Percentiles rank a stretch among this genome's conserved stretches.
phyloP scores from a whole-genome alignment of 139 green algal species.

The Coccomyxa sp. region DNA sequence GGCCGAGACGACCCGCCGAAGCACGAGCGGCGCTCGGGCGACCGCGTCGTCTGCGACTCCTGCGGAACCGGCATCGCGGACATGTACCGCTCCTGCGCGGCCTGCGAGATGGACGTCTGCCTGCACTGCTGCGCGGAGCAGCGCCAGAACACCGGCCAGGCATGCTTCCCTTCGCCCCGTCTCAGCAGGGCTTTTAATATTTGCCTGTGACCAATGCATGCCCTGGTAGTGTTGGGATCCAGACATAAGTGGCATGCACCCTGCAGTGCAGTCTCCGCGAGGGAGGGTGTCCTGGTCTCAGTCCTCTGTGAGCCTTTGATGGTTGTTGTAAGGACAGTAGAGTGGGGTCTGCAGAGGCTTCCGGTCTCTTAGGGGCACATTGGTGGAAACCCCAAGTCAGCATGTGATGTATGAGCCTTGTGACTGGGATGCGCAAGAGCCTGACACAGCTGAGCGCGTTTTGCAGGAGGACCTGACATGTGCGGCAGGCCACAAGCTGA shows the following conservation, averaged over 20 bases:
- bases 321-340: background rate
- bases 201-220: background rate
- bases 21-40: too few relatives aligned
- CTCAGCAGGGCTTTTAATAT: background rate
- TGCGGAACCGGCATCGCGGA: slow-evolving; percentile 34
- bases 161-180: background rate
- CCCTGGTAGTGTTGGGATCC: background rate
- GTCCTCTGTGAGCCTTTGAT: background rate
- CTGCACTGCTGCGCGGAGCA: background rate
- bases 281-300: background rate
- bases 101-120: background rate
- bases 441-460: background rate
- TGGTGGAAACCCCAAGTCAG: too few relatives aligned
- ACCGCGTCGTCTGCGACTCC: slow-evolving; percentile 34
- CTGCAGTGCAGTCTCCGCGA: background rate
- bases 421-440: too few relatives aligned
- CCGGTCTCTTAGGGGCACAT: background rate
- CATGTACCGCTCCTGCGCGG: slow-evolving; percentile 20
- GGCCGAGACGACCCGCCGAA: too few relatives aligned
- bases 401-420: too few relatives aligned
- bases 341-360: background rate
- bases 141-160: background rate
- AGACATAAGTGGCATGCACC: background rate
- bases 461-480: background rate
- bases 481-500: background rate